Evolutionary conservation across 306 rosid species (phyloP).

Genomic region (Prosopis cineraria): DNA sequence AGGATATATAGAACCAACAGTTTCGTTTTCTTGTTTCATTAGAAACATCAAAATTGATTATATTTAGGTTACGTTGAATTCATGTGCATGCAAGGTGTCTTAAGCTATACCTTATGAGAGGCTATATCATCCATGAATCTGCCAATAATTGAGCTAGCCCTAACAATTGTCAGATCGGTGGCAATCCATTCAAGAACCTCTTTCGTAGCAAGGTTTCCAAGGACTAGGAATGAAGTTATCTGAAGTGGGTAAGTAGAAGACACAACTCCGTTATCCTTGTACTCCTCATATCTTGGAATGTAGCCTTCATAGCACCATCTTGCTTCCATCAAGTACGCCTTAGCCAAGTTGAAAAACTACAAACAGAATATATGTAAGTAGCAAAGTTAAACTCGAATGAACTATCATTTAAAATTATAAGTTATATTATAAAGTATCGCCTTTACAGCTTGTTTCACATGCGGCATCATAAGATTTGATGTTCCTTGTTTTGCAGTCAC

Average conservation of each 20-base stretch:
- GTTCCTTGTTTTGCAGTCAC: background rate
- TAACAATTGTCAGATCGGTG: constrained; percentile 23
- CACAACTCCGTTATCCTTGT: background rate
- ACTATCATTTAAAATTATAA: too few relatives aligned
- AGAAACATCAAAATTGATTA: too few relatives aligned
- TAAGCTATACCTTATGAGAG: constrained; percentile 48
- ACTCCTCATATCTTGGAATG: constrained; percentile 37
- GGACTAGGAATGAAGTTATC: constrained; percentile 15
- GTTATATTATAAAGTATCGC: background rate
- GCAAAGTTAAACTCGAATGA: too few relatives aligned
- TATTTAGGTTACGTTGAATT: too few relatives aligned
- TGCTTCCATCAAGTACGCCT: constrained; percentile 31
- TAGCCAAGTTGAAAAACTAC: background rate
- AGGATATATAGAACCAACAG: too few relatives aligned
- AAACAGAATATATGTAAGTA: too few relatives aligned
- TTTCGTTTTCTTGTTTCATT: too few relatives aligned
- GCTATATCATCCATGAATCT: constrained; percentile 40
- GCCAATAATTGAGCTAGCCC: constrained; percentile 4
- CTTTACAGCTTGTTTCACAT: background rate
- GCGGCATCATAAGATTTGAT: background rate
- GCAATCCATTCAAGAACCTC: constrained; percentile 42
- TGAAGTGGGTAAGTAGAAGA: background rate
- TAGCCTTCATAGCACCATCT: constrained; percentile 26
- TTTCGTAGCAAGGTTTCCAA: constrained; percentile 31
- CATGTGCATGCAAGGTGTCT: too few relatives aligned